These are phyloP conservation scores for Paulownia fortunei DNA, from an alignment of 257 asterid genomes.

Conservation along the genomic window DNA sequence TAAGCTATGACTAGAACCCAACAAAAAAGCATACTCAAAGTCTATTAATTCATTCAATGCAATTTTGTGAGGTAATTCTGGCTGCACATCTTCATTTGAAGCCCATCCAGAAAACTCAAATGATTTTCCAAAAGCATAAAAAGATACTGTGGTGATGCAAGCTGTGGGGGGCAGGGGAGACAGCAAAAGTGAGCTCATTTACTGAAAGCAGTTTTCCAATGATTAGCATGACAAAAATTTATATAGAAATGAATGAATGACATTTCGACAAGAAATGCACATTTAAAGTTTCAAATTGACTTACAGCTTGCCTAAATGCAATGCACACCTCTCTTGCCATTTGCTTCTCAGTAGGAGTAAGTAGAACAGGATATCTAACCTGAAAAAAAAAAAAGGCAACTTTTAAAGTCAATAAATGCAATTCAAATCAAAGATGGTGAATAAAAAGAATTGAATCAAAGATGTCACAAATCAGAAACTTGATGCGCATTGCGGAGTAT, in stretches of 20 bases:
- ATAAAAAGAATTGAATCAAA: not conserved
- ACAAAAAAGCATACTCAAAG: not conserved
- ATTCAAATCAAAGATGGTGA: conserved; percentile 14
- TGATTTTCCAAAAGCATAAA: conserved; percentile 13
- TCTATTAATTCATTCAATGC: not conserved
- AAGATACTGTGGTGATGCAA: not conserved
- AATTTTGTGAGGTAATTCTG: conserved; percentile 2
- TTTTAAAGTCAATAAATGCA: conserved; percentile 14
- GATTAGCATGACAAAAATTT: conserved; percentile 13
- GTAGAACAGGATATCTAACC: conserved; percentile 98
- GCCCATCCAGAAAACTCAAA: not conserved
- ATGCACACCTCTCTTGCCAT: conserved; percentile 97
- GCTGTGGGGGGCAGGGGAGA: conserved; percentile 9
- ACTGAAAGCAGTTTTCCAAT: conserved; percentile 5
- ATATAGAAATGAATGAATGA: not conserved
- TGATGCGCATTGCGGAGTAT: conserved; percentile 1
- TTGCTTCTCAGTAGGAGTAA: conserved; percentile 95
- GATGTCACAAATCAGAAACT: conserved; percentile 27
- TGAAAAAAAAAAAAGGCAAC: conserved; percentile 39
- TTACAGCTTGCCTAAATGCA: conserved; percentile 97
- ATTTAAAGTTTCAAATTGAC: conserved; percentile 38
- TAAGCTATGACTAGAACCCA: conserved; percentile 1
- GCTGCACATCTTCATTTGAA: conserved; percentile 17
- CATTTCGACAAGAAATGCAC: conserved; percentile 21
- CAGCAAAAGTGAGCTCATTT: conserved; percentile 2